Evolutionary conservation across 192 early-diverging fungal species (phyloP).

Genomic region (Mortierella alpina): DNA sequence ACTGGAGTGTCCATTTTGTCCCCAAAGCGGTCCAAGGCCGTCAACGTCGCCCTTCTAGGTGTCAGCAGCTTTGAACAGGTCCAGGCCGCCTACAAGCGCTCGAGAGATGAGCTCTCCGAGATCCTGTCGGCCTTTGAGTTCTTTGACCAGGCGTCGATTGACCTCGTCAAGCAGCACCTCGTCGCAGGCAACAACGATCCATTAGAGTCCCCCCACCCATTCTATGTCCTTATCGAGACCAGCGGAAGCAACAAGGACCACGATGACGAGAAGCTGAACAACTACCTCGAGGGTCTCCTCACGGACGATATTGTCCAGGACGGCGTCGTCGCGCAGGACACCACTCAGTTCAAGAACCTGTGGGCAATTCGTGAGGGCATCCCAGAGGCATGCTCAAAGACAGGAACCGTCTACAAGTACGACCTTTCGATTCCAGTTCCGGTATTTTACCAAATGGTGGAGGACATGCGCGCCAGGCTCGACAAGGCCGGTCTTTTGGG

Average conservation of each 20-base stretch:
- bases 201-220: constrained; percentile 77
- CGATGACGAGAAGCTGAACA: constrained; percentile 90
- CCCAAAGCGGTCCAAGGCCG: constrained; percentile 76
- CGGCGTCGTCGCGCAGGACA: constrained; percentile 92
- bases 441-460: constrained; percentile 85
- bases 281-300: constrained; percentile 85
- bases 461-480: constrained; percentile 81
- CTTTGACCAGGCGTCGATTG: constrained; percentile 83
- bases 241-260: constrained; percentile 94
- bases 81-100: constrained; percentile 80
- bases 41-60: constrained; percentile 86
- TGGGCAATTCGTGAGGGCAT: constrained; percentile 97
- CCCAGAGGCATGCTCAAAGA: constrained; percentile 90
- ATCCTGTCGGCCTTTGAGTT: constrained; percentile 99
- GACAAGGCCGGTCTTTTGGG: constrained; percentile 70
- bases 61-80: constrained; percentile 86
- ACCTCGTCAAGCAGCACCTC: constrained; percentile 85
- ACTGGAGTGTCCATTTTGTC: constrained; percentile 91
- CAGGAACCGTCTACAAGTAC: constrained; percentile 94
- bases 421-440: constrained; percentile 96
- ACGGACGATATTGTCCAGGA: constrained; percentile 81
- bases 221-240: constrained; percentile 96
- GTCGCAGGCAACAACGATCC: constrained; percentile 70
- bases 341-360: constrained; percentile 80
- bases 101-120: constrained; percentile 88